Percentiles rank a stretch among this genome's conserved stretches.
Evolutionary conservation across 441 rosid species (phyloP).

Genomic region (Brassica hybrid): DNA sequence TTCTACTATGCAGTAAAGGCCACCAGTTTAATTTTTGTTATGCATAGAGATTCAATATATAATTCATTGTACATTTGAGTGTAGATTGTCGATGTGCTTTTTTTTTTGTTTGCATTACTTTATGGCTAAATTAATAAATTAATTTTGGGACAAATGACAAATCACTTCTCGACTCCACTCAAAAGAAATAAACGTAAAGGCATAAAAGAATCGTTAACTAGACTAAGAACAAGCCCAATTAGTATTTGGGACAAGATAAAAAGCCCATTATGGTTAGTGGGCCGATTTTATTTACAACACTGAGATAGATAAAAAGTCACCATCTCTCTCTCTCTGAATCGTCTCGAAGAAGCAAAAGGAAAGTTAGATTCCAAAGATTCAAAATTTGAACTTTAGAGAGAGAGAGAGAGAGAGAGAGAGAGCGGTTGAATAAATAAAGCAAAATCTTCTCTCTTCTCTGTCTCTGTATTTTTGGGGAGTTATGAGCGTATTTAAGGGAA

Average conservation of each 20-base stretch:
- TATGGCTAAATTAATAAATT: background rate
- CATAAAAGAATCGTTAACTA: background rate
- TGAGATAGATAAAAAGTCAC: background rate
- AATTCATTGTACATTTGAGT: background rate
- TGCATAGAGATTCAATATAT: background rate
- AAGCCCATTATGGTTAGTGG: constrained; percentile 22
- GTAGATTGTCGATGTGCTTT: background rate
- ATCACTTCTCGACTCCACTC: background rate
- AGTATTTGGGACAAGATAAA: background rate
- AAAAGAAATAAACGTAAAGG: background rate
- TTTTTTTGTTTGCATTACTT: background rate
- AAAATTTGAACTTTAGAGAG: constrained; percentile 35
- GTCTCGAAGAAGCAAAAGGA: constrained; percentile 36
- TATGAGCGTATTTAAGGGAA: constrained; percentile 26
- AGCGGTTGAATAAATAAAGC: constrained; percentile 22
- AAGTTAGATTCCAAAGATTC: constrained; percentile 26
- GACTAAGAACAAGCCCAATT: background rate
- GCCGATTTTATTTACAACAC: background rate
- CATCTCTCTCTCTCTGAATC: constrained; percentile 12
- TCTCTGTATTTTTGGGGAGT: background rate
- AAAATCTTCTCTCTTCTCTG: background rate
- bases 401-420: background rate
- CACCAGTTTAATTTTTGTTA: background rate
- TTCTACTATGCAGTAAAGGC: background rate
- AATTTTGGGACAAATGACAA: background rate